A percentile compares a stretch with the other conserved stretches of the same genome.
phyloP scores from a whole-genome alignment of 768 basidiomycete species.

The Mycena filopes region DNA sequence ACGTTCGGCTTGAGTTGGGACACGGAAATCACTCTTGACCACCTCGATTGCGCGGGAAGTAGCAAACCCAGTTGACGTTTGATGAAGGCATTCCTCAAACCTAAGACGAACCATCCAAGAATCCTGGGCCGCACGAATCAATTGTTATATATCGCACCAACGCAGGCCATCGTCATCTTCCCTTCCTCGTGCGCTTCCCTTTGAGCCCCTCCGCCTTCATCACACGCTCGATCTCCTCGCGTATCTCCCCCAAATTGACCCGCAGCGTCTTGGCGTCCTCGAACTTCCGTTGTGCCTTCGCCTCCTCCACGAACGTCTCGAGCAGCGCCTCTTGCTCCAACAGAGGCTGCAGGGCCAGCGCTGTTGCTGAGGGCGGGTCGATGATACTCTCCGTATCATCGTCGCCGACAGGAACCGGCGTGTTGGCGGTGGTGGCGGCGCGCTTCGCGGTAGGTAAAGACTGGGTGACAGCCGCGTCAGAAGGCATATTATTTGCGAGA shows the following conservation, averaged over 20 bases:
- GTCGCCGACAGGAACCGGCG: conserved; percentile 25
- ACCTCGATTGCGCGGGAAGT: too few species aligned
- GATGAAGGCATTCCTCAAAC: too few species aligned
- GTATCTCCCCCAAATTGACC: conserved; percentile 82
- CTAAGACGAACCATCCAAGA: too few species aligned
- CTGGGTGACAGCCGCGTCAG: conserved; percentile 37
- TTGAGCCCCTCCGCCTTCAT: conserved; percentile 41
- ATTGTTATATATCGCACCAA: too few species aligned
- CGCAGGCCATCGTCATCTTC: conserved; percentile 7
- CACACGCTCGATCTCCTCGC: conserved; percentile 82
- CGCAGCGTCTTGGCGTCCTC: conserved; percentile 93
- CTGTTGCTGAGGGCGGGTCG: conserved; percentile 77
- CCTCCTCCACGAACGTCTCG: conserved; percentile 91
- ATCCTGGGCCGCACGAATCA: too few species aligned
- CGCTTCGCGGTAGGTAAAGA: conserved; percentile 63
- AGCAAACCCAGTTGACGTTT: too few species aligned
- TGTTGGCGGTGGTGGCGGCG: conserved; percentile 22
- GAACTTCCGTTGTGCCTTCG: conserved; percentile 90
- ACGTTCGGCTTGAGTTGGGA: too few species aligned
- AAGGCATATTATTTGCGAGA: neutral
- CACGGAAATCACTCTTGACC: too few species aligned
- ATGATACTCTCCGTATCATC: conserved; percentile 44
- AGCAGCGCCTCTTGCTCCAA: conserved; percentile 95
- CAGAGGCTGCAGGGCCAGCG: conserved; percentile 82
- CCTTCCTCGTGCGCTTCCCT: conserved; percentile 23